Conservation (phyloP, 345 rosid genomes). For the Brassica juncea region DNA sequence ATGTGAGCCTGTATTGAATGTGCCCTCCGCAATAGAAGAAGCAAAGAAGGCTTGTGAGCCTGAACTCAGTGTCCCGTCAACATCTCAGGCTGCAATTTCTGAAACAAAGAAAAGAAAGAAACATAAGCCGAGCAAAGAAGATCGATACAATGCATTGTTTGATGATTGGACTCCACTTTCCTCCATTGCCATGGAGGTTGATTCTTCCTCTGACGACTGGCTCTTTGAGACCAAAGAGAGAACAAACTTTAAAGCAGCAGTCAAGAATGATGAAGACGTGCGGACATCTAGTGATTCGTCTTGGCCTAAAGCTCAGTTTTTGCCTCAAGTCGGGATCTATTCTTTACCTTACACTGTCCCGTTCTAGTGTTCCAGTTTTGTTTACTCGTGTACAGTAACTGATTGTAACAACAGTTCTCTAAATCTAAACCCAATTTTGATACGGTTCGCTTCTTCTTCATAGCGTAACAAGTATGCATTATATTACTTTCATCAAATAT, state of each 20-base stretch:
- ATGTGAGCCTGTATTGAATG: not conserved
- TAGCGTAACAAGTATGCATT: not conserved
- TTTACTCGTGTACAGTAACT: slow-evolving; percentile 18
- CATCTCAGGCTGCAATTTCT: not conserved
- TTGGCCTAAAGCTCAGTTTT: slow-evolving; percentile 49
- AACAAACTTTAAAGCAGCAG: not conserved
- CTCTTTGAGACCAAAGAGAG: slow-evolving; percentile 37
- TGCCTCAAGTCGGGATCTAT: slow-evolving; percentile 49
- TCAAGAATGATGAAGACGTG: slow-evolving; percentile 6
- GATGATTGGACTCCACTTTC: slow-evolving; percentile 54
- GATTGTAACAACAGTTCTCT: slow-evolving; percentile 16
- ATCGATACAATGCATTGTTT: slow-evolving; percentile 40
- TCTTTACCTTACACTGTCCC: slow-evolving; percentile 70
- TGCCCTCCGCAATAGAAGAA: not conserved
- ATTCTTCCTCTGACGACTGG: slow-evolving; percentile 47
- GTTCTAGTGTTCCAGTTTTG: slow-evolving; percentile 33
- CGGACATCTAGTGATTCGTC: not conserved
- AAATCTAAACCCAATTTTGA: slow-evolving; percentile 35
- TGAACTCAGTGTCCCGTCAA: not conserved
- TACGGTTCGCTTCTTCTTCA: not conserved
- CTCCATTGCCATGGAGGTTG: slow-evolving; percentile 12
- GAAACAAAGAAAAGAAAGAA: not conserved
- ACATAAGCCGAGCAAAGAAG: slow-evolving; percentile 19
- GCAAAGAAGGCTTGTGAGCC: not conserved
- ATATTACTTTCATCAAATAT: not conserved